Evolutionary conservation across 2,329 filamentous ascomycete species (phyloP), one percentile per base, ranked within the genome.

Genomic region (Ascochyta fabae): DNA sequence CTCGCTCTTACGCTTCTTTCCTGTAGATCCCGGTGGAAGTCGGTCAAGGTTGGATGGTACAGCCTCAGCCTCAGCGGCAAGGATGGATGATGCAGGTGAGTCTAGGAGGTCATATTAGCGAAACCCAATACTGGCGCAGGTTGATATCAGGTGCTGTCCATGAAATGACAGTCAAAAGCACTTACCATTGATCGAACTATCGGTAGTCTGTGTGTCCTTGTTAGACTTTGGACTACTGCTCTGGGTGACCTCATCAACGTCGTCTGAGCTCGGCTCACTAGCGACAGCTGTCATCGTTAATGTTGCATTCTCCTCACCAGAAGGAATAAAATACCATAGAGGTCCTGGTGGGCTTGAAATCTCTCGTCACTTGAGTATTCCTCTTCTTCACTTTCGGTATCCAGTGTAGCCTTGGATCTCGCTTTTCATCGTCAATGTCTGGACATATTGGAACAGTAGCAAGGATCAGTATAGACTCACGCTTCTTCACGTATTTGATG

Each of bases 1-100:
- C 27, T 65, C 61, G 31, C 57, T 67, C 43, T 64, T 67, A n/a
- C 65, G 58, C 36, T 68, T 70, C 19, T 50, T 55, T 10, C 48
- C 33, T 9, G 23, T 40, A 2, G 52, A 39, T 12, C 42, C 54
- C 22, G 64, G 58, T 23, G 67, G 66, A 10, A 66, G 52, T 40
- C 53, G 58, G 46, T 68, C 66, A 24, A 69, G 46, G 8, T 60
- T 69, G 3, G 65, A 64, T 7, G 44, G 36, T 12, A 67, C 47
- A 3, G 61, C 50, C 12, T 67, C 63, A 19, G 66, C 58, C 41
- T 65, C 60, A 10, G 58, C 66, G 13, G 67, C 67, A 29, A 64
- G 61, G 13, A 54, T 53, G 10, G 47, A 39, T 39, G 53, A 43
- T 7, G 29, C n/a, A 5, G 46, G 36, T 6, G 40, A 29, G 13